A percentile compares a stretch with the other conserved stretches of the same genome.
Evolutionary conservation across 257 asterid genomes (phyloP).

Genomic region (Solanum commersonii): DNA sequence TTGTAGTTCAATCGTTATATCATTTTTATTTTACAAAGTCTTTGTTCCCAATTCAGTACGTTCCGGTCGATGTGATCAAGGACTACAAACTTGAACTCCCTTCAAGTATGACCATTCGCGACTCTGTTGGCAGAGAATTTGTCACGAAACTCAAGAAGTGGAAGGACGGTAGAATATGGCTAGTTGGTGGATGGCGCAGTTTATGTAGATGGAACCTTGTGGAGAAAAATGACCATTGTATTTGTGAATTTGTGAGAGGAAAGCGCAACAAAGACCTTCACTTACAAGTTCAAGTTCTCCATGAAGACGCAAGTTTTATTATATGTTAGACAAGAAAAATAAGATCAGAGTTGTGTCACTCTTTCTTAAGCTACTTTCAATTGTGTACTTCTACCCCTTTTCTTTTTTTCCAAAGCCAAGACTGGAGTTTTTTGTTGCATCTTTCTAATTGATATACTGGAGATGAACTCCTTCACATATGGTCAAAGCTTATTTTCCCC

Average conservation of each 20-base stretch:
- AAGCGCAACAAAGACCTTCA: background rate
- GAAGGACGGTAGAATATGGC: constrained; percentile 4
- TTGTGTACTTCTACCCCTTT: background rate
- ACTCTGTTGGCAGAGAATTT: background rate
- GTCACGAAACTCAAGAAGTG: background rate
- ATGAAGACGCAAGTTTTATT: background rate
- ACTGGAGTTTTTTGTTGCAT: background rate
- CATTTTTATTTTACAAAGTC: background rate
- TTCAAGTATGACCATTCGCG: background rate
- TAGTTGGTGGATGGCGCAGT: background rate
- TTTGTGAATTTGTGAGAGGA: constrained; percentile 6
- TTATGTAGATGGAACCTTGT: constrained; percentile 4
- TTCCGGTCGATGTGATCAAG: background rate
- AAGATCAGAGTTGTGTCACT: background rate
- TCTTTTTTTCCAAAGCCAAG: background rate
- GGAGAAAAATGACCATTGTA: background rate
- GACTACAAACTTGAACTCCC: background rate
- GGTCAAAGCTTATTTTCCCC: background rate
- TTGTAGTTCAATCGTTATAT: background rate
- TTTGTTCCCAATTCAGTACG: background rate
- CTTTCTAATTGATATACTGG: background rate
- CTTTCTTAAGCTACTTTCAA: background rate
- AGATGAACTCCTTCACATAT: background rate
- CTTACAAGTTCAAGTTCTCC: background rate
- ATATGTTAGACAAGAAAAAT: background rate